phyloP scores from a whole-genome alignment of 768 basidiomycete genomes.

The Termitomyces sp. region DNA sequence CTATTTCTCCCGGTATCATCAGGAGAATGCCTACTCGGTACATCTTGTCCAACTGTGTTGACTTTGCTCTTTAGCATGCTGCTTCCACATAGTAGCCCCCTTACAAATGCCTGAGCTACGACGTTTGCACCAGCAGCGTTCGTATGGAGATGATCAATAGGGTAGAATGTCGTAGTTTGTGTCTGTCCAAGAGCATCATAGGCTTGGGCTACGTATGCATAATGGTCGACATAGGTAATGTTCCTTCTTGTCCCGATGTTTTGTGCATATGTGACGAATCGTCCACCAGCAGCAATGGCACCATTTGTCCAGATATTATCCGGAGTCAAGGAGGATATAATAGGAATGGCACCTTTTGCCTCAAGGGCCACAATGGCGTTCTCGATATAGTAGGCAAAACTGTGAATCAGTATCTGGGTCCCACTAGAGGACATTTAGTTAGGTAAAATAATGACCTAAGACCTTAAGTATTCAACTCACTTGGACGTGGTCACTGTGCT shows the following conservation, averaged over 20 bases:
- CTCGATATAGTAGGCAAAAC: constrained; percentile 40
- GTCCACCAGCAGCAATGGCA: constrained; percentile 26
- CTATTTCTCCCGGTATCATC: background rate
- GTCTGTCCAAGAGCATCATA: constrained; percentile 35
- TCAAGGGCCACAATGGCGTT: constrained; percentile 34
- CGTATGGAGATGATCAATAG: constrained; percentile 43
- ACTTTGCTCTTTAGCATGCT: constrained; percentile 23
- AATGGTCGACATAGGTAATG: constrained; percentile 41
- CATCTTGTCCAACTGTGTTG: background rate
- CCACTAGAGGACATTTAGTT: constrained; percentile 21
- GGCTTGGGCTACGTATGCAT: constrained; percentile 35
- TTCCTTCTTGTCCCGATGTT: constrained; percentile 28
- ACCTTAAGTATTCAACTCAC: background rate
- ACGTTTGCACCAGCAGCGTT: constrained; percentile 36
- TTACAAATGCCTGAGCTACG: constrained; percentile 42
- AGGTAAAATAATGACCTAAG: no score
- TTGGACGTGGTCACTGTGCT: background rate
- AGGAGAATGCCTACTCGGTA: background rate
- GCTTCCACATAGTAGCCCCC: constrained; percentile 34
- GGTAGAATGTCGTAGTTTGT: constrained; percentile 31
- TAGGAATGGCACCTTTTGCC: constrained; percentile 41
- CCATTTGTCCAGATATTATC: constrained; percentile 35
- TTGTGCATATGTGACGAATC: constrained; percentile 41
- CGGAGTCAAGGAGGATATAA: constrained; percentile 44
- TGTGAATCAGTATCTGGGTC: constrained; percentile 31